Evolutionary conservation across 2,329 filamentous ascomycete species (phyloP).

Genomic region (Byssochlamys sp.): DNA sequence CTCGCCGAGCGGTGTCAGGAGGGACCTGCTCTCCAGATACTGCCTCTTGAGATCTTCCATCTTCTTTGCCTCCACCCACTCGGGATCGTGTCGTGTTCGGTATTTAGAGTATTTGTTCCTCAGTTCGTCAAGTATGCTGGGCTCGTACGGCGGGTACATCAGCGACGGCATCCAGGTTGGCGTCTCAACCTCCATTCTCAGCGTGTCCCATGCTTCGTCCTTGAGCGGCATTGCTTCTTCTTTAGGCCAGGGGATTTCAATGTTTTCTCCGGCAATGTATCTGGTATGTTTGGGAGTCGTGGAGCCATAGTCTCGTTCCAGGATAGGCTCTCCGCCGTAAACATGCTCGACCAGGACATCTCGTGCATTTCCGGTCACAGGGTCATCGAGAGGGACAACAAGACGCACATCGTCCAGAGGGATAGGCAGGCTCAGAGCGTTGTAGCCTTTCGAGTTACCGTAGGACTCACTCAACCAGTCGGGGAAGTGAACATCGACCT

Average conservation of each 20-base stretch:
- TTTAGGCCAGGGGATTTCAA: slow-evolving; percentile 67
- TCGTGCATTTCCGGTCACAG: slow-evolving; percentile 52
- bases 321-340: slow-evolving; percentile 42
- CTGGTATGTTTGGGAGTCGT: slow-evolving; percentile 32
- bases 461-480: slow-evolving; percentile 27
- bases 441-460: slow-evolving; percentile 32
- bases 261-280: slow-evolving; percentile 61
- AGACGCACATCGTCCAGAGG: slow-evolving; percentile 67
- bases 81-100: slow-evolving; percentile 67
- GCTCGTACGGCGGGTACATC: slow-evolving; percentile 66
- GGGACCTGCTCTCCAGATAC: slow-evolving; percentile 34
- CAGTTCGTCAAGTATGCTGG: slow-evolving; percentile 71
- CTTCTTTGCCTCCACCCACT: slow-evolving; percentile 59
- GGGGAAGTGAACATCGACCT: slow-evolving; percentile 37
- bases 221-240: slow-evolving; percentile 41
- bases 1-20: slow-evolving; percentile 42
- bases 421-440: slow-evolving; percentile 47
- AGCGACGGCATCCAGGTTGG: slow-evolving; percentile 70
- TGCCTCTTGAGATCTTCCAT: slow-evolving; percentile 45
- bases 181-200: slow-evolving; percentile 64
- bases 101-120: slow-evolving; percentile 73
- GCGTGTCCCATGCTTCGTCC: slow-evolving; percentile 59
- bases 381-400: slow-evolving; percentile 64
- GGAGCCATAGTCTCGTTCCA: slow-evolving; percentile 42
- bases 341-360: slow-evolving; percentile 73